Conservation (phyloP, 1,139 yeast species). For the Lodderomyces margitis region DNA sequence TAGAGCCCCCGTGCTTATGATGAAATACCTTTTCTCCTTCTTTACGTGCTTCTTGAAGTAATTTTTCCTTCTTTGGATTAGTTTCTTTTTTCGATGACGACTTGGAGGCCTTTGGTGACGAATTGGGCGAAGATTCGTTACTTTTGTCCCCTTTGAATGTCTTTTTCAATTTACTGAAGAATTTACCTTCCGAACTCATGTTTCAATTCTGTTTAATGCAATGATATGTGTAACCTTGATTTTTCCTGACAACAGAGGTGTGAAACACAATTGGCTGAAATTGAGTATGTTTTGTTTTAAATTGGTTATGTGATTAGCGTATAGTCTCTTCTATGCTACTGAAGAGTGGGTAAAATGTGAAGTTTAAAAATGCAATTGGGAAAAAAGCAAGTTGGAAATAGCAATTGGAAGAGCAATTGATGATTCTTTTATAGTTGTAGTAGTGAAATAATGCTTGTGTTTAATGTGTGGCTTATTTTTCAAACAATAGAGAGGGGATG, state of each 20-base stretch:
- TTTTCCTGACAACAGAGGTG: too few relatives aligned
- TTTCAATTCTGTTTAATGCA: constrained; percentile 39
- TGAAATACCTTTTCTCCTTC: constrained; percentile 11
- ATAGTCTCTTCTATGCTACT: too few relatives aligned
- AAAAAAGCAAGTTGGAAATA: too few relatives aligned
- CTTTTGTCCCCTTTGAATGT: constrained; percentile 23
- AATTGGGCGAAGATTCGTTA: constrained; percentile 8
- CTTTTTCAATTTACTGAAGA: constrained; percentile 28
- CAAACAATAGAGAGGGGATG: neutral
- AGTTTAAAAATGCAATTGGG: too few relatives aligned
- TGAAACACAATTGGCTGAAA: too few relatives aligned
- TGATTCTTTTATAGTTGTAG: neutral
- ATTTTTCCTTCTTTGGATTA: constrained; percentile 7
- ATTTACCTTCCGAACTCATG: constrained; percentile 14
- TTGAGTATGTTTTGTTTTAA: too few relatives aligned
- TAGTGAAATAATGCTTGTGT: neutral
- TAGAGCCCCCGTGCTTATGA: constrained; percentile 1
- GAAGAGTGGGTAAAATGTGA: too few relatives aligned
- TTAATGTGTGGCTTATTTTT: neutral
- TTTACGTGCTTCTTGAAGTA: constrained; percentile 11
- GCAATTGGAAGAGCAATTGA: neutral
- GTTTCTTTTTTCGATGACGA: constrained; percentile 6
- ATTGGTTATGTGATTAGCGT: too few relatives aligned
- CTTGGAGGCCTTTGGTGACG: constrained; percentile 10
- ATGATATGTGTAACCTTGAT: neutral